phyloP scores from a whole-genome alignment of 225 moss, liverwort and hornwort genomes.

The Polytrichum commune region DNA sequence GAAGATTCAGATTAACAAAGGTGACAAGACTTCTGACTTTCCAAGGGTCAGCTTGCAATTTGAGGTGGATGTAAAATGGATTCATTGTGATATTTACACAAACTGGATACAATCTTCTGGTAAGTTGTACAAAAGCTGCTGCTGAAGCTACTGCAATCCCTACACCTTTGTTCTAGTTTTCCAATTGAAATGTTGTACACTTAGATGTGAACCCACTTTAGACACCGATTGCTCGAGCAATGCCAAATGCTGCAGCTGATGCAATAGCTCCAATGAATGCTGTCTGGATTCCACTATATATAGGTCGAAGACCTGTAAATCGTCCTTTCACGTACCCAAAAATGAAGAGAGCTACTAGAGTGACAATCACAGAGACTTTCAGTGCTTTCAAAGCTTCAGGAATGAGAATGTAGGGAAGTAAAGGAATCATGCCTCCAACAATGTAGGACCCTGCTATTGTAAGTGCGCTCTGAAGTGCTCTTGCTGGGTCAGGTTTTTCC shows the following conservation, averaged over 20 bases:
- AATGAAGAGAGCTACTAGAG: constrained; percentile 71
- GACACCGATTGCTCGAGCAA: constrained; percentile 62
- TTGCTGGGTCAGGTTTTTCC: constrained; percentile 90
- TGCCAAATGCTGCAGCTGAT: constrained; percentile 83
- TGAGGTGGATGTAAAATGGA: no score
- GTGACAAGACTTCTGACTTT: no score
- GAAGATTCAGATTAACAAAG: no score
- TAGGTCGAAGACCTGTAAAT: constrained; percentile 74
- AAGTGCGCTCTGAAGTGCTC: constrained; percentile 90
- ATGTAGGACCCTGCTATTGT: constrained; percentile 94
- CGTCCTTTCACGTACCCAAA: constrained; percentile 92
- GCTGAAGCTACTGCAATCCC: no score
- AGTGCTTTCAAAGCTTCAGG: constrained; percentile 59
- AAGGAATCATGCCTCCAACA: constrained; percentile 80
- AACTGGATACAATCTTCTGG: no score
- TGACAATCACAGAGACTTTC: constrained; percentile 69
- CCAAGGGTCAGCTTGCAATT: no score
- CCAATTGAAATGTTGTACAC: no score
- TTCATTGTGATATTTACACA: no score
- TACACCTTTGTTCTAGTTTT: no score
- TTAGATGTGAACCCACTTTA: background rate
- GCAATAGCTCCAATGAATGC: constrained; percentile 83
- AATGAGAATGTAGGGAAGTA: constrained; percentile 76
- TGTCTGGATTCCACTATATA: constrained; percentile 80
- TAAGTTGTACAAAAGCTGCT: no score